These are phyloP conservation scores for Pochonia chlamydosporia DNA, from an alignment of 2,329 filamentous ascomycete genomes.

Conservation along the genomic window DNA sequence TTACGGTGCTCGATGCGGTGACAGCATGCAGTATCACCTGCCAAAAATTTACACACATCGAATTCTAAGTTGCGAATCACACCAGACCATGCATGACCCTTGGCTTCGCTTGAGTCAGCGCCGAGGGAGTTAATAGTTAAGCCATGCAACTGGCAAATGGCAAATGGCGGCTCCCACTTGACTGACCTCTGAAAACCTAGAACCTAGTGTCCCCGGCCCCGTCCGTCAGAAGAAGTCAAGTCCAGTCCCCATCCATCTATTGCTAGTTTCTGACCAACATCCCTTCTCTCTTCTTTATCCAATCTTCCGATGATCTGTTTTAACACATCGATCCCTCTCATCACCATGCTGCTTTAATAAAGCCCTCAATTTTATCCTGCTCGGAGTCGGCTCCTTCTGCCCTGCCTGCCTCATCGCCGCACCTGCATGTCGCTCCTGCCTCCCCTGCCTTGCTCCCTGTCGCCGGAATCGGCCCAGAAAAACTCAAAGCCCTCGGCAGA, in stretches of 20 bases:
- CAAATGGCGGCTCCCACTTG: too few species aligned
- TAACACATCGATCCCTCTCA: background rate
- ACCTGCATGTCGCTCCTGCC: background rate
- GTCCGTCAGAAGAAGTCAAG: too few species aligned
- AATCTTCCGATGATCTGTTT: background rate
- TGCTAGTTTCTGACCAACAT: too few species aligned
- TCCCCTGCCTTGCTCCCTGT: background rate
- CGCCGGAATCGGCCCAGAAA: conserved; percentile 8
- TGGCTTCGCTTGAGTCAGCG: background rate
- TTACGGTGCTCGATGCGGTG: too few species aligned
- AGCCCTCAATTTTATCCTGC: background rate
- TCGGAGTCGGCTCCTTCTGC: background rate
- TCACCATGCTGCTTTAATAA: conserved; percentile 3
- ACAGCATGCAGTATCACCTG: too few species aligned
- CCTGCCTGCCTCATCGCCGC: background rate
- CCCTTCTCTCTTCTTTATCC: background rate
- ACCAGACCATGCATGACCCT: too few species aligned
- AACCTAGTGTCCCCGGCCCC: background rate
- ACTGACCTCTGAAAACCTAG: background rate
- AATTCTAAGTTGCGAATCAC: too few species aligned
- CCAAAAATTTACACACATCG: too few species aligned
- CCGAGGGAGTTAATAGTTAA: too few species aligned
- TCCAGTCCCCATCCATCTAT: too few species aligned
- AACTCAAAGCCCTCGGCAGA: conserved; percentile 6
- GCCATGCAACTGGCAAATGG: too few species aligned